Evolutionary conservation across 148 eudicot genomes (phyloP).

Genomic region (Persicaria tinctoria): DNA sequence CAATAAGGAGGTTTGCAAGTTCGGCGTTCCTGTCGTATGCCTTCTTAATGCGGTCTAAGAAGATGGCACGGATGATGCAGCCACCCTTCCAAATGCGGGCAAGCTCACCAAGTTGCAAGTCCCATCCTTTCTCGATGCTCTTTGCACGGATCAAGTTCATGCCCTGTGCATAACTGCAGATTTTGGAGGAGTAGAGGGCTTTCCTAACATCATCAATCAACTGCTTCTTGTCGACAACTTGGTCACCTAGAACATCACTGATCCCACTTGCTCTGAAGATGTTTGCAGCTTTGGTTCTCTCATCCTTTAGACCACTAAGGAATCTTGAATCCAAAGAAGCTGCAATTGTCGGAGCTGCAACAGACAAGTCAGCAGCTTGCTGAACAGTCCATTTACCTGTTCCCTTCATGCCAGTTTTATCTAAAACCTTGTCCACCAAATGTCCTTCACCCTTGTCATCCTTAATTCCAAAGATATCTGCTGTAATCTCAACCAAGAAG

Average conservation of each 20-base stretch:
- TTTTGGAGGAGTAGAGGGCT: slow-evolving; percentile 80
- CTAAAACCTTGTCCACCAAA: slow-evolving; percentile 78
- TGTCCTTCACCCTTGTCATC: slow-evolving; percentile 79
- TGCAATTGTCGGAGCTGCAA: slow-evolving; percentile 87
- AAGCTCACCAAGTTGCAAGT: slow-evolving; percentile 66
- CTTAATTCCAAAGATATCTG: slow-evolving; percentile 74
- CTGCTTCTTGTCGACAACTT: slow-evolving; percentile 62
- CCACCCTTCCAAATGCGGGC: slow-evolving; percentile 98
- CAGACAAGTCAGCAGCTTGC: slow-evolving; percentile 83
- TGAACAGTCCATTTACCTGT: slow-evolving; percentile 97
- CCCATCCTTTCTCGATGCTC: slow-evolving; percentile 79
- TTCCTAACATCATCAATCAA: slow-evolving; percentile 71
- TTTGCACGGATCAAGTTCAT: slow-evolving; percentile 89
- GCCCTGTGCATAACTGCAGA: slow-evolving; percentile 88
- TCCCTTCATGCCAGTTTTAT: slow-evolving; percentile 95
- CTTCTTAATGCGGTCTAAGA: slow-evolving; percentile 84
- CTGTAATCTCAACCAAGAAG: slow-evolving; percentile 80
- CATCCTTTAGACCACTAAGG: slow-evolving; percentile 77
- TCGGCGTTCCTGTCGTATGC: slow-evolving; percentile 77
- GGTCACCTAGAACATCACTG: slow-evolving; percentile 37
- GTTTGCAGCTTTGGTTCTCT: slow-evolving; percentile 72
- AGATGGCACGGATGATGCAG: slow-evolving; percentile 82
- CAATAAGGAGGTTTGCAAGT: slow-evolving; percentile 75
- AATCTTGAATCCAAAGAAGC: slow-evolving; percentile 83
- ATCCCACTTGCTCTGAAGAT: slow-evolving; percentile 64